phyloP scores from a whole-genome alignment of 192 early-diverging fungal species.

The Coemansia sp. region DNA sequence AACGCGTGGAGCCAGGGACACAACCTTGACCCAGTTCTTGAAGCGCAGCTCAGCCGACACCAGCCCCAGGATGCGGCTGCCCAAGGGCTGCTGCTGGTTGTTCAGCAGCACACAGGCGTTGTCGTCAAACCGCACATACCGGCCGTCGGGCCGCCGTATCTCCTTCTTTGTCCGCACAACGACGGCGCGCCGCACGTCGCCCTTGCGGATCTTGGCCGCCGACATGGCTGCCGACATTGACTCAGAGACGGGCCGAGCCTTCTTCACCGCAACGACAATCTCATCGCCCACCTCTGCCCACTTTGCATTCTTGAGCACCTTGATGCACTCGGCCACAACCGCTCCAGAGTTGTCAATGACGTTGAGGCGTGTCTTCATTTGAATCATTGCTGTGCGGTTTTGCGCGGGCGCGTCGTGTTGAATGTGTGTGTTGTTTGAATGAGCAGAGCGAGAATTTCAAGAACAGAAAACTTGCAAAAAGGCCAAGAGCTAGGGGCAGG shows the following conservation, averaged over 20 bases:
- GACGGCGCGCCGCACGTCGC: conserved; percentile 87
- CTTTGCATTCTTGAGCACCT: conserved; percentile 76
- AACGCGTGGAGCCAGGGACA: conserved; percentile 87
- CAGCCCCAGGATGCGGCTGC: conserved; percentile 87
- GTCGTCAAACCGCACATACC: conserved; percentile 91
- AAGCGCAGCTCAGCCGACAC: conserved; percentile 84
- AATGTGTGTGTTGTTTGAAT: too few relatives aligned
- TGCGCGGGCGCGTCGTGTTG: not conserved
- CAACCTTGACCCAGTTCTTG: conserved; percentile 95
- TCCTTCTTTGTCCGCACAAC: conserved; percentile 89
- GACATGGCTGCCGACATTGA: conserved; percentile 49
- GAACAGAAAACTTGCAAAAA: too few relatives aligned
- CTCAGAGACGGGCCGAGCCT: conserved; percentile 73
- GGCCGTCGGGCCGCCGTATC: conserved; percentile 83
- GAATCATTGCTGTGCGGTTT: conserved; percentile 56
- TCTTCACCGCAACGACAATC: conserved; percentile 93
- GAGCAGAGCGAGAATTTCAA: too few relatives aligned
- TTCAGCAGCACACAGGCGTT: conserved; percentile 95
- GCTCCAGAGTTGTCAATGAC: conserved; percentile 99
- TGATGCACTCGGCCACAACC: conserved; percentile 89
- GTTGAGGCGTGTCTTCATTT: conserved; percentile 74
- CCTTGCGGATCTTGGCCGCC: conserved; percentile 80
- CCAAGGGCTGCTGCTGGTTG: conserved; percentile 89
- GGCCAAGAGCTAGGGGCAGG: too few relatives aligned
- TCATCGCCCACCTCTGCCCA: conserved; percentile 79